A percentile compares a stretch with the other conserved stretches of the same genome.
Conservation (phyloP, 805 yeast species). For the Cephaloascus albidus region DNA sequence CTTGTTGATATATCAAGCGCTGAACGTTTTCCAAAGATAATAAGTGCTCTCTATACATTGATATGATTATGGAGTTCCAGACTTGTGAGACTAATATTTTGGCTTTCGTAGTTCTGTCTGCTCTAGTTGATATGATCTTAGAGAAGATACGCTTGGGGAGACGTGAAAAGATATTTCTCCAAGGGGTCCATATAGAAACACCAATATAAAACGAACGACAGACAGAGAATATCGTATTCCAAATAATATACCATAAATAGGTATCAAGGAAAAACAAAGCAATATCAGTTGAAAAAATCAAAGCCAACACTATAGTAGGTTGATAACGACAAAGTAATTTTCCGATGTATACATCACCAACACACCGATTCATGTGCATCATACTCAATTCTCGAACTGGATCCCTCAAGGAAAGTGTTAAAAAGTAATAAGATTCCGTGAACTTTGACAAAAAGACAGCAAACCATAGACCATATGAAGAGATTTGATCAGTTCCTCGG, state of each 20-base stretch:
- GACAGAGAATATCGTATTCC: slow-evolving; percentile 70
- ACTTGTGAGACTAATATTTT: slow-evolving; percentile 55
- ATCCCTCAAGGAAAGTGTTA: slow-evolving; percentile 63
- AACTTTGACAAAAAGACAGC: slow-evolving; percentile 61
- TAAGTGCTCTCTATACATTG: slow-evolving; percentile 77
- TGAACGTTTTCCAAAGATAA: slow-evolving; percentile 66
- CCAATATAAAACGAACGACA: slow-evolving; percentile 66
- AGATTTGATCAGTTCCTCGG: slow-evolving; percentile 41
- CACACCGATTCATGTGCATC: slow-evolving; percentile 46
- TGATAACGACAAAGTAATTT: slow-evolving; percentile 43
- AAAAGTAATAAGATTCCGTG: slow-evolving; percentile 69
- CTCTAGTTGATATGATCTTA: slow-evolving; percentile 46
- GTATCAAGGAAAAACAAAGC: slow-evolving; percentile 72
- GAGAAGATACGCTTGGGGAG: slow-evolving; percentile 70
- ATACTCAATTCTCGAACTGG: slow-evolving; percentile 62
- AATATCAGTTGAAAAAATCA: slow-evolving; percentile 53
- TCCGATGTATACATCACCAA: slow-evolving; percentile 53
- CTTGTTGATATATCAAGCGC: slow-evolving; percentile 51
- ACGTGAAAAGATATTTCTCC: slow-evolving; percentile 73
- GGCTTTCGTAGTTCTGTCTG: slow-evolving; percentile 28
- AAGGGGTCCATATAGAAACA: slow-evolving; percentile 80
- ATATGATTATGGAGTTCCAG: slow-evolving; percentile 79
- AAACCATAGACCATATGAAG: slow-evolving; percentile 65
- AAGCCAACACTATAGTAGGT: slow-evolving; percentile 41
- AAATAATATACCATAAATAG: slow-evolving; percentile 76